These are phyloP conservation scores for Apodospora peruviana DNA, from an alignment of 495 filamentous ascomycete genomes.

Conservation along the genomic window DNA sequence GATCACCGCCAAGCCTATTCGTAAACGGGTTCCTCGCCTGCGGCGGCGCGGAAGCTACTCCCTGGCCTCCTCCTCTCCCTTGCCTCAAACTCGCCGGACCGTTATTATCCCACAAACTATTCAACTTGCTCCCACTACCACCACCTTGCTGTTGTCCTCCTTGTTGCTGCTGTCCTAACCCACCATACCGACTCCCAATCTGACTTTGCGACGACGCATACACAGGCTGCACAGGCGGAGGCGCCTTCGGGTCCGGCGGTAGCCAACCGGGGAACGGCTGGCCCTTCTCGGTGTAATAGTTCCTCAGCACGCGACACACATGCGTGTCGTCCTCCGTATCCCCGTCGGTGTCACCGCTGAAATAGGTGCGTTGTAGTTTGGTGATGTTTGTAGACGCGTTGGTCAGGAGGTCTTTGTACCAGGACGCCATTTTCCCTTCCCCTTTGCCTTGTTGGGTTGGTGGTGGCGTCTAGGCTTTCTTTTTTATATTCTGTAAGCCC, in stretches of 20 bases:
- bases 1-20: conserved; percentile 5
- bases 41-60: too few species aligned
- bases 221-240: conserved; percentile 46
- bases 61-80: conserved; percentile 36
- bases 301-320: conserved; percentile 89
- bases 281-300: conserved; percentile 88
- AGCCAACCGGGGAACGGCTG: conserved; percentile 84
- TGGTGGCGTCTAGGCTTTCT: neutral
- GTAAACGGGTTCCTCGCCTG: conserved; percentile 19
- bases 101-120: conserved; percentile 80
- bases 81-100: conserved; percentile 26
- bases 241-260: conserved; percentile 73
- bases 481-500: too few species aligned
- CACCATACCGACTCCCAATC: conserved; percentile 47
- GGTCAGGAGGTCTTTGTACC: conserved; percentile 73
- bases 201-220: conserved; percentile 41
- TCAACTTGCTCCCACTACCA: conserved; percentile 39
- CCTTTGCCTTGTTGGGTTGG: neutral
- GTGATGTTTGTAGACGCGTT: conserved; percentile 74
- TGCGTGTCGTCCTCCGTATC: conserved; percentile 94
- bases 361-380: conserved; percentile 72
- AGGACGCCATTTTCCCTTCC: conserved; percentile 60
- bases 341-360: conserved; percentile 73
- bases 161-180: too few species aligned
- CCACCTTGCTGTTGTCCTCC: conserved; percentile 29